Evolutionary conservation across 805 yeast species (phyloP), one percentile per base, ranked within the genome.

Genomic region (Torulaspora quercuum): DNA sequence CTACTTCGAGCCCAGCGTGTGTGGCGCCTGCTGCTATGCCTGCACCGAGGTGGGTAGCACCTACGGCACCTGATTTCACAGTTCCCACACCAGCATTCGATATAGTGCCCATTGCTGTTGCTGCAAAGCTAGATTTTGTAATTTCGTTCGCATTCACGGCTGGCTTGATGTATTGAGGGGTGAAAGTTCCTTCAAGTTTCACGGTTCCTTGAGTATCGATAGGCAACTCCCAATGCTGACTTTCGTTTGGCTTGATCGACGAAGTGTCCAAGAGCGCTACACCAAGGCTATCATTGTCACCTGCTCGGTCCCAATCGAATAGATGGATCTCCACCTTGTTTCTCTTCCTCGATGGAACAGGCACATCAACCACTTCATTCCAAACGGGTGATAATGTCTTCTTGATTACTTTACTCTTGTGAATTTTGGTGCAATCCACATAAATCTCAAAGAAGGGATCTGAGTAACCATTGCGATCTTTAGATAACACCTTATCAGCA

Each of bases 221-320:
- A 12, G 69, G 61, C 27, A 72, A 71, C 14, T 67, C 65, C 49
- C 80, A 67, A 8, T 68, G 65, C 23, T 73, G 67, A 9, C 69
- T 50, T 25, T 68, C 56, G 16, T 61, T 61, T 2, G 79, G 73
- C n/a, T 65, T 65, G 25, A 83, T 48, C 2, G 67, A 42, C 1
- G 74, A 59, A 11, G 80, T 57, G 47, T 80, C 80, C 22, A 83
- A 44, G 1, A 44, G 46, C 6, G 70, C 73, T 21, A 60, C 49
- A 27, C 89, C 89, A 33, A 84, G 58, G 15, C 69, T 55, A 45
- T 77, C 83, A 59, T 80, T 76, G 34, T 70, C 74, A 45, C 85
- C 89, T 15, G 88, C 73, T 55, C 81, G 69, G 61, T 84, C 92
- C 90, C 90, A 84, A 59, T 84, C 92, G 51, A 63, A 74, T 11